Evolutionary conservation across 345 rosid genomes (phyloP).

Genomic region (Rhodamnia argentea): DNA sequence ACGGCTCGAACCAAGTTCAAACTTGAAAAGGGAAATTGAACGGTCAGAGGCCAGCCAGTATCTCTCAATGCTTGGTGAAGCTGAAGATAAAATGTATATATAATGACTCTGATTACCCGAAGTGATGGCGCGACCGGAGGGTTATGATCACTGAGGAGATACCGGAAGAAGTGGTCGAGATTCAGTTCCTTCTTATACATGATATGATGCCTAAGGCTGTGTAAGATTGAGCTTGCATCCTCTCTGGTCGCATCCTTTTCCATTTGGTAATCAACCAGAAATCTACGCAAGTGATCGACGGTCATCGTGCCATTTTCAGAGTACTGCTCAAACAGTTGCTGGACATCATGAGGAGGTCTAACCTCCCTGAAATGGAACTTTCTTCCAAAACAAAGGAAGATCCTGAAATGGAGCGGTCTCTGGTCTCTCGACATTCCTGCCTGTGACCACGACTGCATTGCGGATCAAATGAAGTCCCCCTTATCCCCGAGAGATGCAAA

Average conservation of each 20-base stretch:
- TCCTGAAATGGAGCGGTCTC: constrained; percentile 20
- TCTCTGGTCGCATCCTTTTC: constrained; percentile 25
- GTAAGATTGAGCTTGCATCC: constrained; percentile 36
- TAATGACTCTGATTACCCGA: constrained; percentile 9
- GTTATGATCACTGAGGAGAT: constrained; percentile 44
- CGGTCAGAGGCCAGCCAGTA: background rate
- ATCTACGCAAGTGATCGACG: constrained; percentile 22
- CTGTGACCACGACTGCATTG: background rate
- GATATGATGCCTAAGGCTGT: constrained; percentile 39
- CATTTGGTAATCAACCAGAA: constrained; percentile 29
- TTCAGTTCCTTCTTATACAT: constrained; percentile 38
- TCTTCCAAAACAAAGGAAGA: constrained; percentile 44
- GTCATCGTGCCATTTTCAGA: constrained; percentile 35
- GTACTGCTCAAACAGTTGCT: constrained; percentile 15
- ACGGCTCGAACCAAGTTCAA: background rate
- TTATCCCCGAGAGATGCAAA: background rate
- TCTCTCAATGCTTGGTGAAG: background rate
- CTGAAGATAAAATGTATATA: background rate
- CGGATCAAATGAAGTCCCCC: background rate
- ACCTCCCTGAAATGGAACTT: constrained; percentile 24
- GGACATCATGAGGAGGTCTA: constrained; percentile 36
- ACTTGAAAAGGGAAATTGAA: background rate
- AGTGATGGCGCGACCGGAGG: constrained; percentile 9
- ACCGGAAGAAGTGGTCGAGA: constrained; percentile 42
- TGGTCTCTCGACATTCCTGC: background rate